phyloP scores from a whole-genome alignment of 192 early-diverging fungal genomes.

The Podila verticillata region DNA sequence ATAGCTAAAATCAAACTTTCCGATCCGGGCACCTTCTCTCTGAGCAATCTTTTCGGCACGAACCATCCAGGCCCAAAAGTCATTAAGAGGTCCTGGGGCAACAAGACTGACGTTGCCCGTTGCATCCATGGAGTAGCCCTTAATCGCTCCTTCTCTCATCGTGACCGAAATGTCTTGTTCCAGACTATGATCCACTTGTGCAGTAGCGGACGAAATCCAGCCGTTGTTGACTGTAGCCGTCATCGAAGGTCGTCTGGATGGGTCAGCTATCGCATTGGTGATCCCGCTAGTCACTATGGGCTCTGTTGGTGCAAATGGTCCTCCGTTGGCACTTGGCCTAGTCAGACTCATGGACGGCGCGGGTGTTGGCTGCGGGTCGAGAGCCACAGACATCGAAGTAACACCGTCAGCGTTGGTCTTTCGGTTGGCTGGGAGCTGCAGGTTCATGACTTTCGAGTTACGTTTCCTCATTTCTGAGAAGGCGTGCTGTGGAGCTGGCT shows the following conservation, averaged over 20 bases:
- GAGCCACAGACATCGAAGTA: background rate
- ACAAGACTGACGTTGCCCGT: constrained; percentile 58
- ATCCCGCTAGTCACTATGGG: constrained; percentile 14
- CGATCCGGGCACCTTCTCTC: constrained; percentile 52
- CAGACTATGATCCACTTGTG: constrained; percentile 20
- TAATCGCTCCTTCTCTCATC: constrained; percentile 80
- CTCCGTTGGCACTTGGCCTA: background rate
- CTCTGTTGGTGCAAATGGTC: constrained; percentile 9
- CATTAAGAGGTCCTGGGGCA: constrained; percentile 58
- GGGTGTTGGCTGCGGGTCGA: constrained; percentile 4
- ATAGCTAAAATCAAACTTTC: constrained; percentile 63
- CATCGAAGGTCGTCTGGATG: constrained; percentile 4
- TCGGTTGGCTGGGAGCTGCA: constrained; percentile 42
- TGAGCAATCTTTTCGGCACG: constrained; percentile 54
- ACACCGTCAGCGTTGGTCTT: constrained; percentile 7
- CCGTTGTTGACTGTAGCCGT: constrained; percentile 36
- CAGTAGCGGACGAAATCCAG: constrained; percentile 7
- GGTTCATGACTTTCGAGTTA: constrained; percentile 35
- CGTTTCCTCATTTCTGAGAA: constrained; percentile 49
- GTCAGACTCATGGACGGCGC: constrained; percentile 13
- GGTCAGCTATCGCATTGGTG: constrained; percentile 5
- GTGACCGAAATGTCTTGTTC: constrained; percentile 78
- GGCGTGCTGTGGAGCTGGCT: constrained; percentile 32
- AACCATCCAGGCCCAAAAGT: constrained; percentile 64
- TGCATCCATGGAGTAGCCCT: constrained; percentile 85